These are phyloP conservation scores for Cystobasidiaceae sp. DNA, from an alignment of 1,284 basidiomycete genomes.

Conservation along the genomic window DNA sequence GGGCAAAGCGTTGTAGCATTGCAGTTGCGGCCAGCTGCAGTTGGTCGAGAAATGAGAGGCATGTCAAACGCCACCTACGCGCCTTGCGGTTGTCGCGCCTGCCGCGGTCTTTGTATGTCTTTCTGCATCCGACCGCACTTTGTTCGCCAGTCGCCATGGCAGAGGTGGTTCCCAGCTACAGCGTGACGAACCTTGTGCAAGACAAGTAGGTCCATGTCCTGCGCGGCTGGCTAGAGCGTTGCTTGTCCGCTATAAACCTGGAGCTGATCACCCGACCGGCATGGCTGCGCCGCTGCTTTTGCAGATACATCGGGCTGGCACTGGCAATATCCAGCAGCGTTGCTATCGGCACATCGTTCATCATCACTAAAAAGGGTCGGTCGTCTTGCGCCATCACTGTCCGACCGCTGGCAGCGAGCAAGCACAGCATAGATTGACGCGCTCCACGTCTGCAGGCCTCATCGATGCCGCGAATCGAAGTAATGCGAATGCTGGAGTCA, in stretches of 20 bases:
- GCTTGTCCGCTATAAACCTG: too few species aligned
- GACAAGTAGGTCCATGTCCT: conserved; percentile 5
- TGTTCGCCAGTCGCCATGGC: conserved; percentile 4
- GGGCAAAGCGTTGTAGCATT: too few species aligned
- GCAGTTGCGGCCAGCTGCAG: too few species aligned
- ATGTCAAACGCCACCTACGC: too few species aligned
- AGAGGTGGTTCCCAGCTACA: conserved; percentile 14
- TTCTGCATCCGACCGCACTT: too few species aligned
- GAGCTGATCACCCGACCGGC: too few species aligned
- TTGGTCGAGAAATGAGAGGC: too few species aligned
- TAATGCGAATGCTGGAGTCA: conserved; percentile 32
- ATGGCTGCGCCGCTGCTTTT: not conserved
- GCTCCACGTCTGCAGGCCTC: conserved; percentile 24
- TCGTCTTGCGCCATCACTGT: not conserved
- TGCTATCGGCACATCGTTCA: conserved; percentile 85
- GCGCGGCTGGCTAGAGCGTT: too few species aligned
- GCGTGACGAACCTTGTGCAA: conserved; percentile 13
- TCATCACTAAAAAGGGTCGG: conserved; percentile 85
- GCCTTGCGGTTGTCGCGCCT: too few species aligned
- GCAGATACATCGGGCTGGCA: conserved; percentile 63
- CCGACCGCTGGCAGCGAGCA: conserved; percentile 10
- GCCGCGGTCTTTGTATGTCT: too few species aligned
- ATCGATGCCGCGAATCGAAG: conserved; percentile 32
- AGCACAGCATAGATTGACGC: not conserved
- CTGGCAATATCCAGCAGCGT: conserved; percentile 77